Percentiles rank a stretch among this genome's conserved stretches.
Evolutionary conservation across 164 flowering plant genomes (phyloP).

Genomic region (Aristolochia contorta): DNA sequence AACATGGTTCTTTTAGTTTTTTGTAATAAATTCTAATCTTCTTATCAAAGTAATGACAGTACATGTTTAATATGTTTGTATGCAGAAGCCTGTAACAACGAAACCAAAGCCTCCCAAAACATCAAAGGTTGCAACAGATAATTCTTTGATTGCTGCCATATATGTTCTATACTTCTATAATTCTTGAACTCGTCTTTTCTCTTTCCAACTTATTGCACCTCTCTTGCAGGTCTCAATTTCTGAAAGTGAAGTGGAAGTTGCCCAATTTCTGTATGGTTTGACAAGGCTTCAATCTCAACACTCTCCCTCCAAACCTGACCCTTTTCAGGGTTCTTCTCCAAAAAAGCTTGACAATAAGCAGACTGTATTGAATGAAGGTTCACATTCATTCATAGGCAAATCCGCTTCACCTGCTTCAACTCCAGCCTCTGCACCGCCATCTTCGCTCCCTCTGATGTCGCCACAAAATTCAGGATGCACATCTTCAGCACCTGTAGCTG

Average conservation of each 20-base stretch:
- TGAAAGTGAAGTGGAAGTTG: slow-evolving; percentile 18
- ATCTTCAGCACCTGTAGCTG: slow-evolving; percentile 2
- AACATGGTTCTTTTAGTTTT: neutral
- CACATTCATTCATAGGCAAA: slow-evolving; percentile 4
- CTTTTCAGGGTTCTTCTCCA: slow-evolving; percentile 2
- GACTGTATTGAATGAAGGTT: slow-evolving; percentile 7
- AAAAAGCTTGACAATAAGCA: slow-evolving; percentile 3
- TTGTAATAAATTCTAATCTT: neutral
- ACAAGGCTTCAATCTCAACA: slow-evolving; percentile 11
- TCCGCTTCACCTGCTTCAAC: slow-evolving; percentile 9
- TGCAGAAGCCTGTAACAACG: slow-evolving; percentile 5
- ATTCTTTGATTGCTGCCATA: neutral
- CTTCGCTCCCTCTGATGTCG: slow-evolving; percentile 3
- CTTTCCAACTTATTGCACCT: neutral
- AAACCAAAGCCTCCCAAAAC: slow-evolving; percentile 8
- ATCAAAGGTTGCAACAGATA: slow-evolving; percentile 6
- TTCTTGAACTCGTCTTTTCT: neutral
- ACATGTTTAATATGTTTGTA: neutral
- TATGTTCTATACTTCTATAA: neutral
- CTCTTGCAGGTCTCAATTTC: slow-evolving; percentile 12
- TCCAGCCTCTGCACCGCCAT: slow-evolving; percentile 4
- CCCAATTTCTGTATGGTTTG: slow-evolving; percentile 8
- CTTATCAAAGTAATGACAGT: no score
- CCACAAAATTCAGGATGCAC: slow-evolving; percentile 2
- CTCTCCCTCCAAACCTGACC: slow-evolving; percentile 8